Conservation (phyloP, 768 basidiomycete species). For the Boletus insuetus region DNA sequence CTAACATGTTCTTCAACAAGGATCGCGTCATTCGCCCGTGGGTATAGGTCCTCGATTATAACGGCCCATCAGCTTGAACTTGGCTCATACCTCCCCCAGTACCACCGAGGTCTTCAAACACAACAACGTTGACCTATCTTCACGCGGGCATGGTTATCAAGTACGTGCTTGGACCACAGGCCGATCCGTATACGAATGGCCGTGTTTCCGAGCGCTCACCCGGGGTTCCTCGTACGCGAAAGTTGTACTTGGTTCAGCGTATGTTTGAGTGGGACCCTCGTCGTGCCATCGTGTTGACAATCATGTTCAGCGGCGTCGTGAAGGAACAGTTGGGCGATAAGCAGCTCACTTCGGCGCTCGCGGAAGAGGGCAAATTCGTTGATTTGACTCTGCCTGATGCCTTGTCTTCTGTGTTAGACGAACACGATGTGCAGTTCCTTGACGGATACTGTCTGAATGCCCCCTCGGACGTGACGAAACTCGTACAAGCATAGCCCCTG, state of each 20-base stretch:
- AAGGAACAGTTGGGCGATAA: neutral
- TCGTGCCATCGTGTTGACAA: too few relatives aligned
- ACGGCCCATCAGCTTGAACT: too few relatives aligned
- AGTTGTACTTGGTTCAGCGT: neutral
- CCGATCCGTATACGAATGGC: constrained; percentile 8
- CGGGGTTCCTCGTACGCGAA: constrained; percentile 3
- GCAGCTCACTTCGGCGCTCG: neutral
- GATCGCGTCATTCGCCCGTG: too few relatives aligned
- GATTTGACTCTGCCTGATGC: constrained; percentile 2
- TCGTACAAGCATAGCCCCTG: neutral
- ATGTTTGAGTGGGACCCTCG: neutral
- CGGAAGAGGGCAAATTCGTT: neutral
- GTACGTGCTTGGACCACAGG: constrained; percentile 2
- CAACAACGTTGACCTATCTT: too few relatives aligned
- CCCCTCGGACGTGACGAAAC: too few relatives aligned
- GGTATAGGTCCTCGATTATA: too few relatives aligned
- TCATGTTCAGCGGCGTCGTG: neutral
- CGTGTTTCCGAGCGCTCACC: neutral
- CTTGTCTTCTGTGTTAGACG: neutral
- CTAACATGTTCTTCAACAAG: too few relatives aligned
- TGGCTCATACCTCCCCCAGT: too few relatives aligned
- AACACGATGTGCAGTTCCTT: neutral
- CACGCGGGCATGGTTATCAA: constrained; percentile 6
- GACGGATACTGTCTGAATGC: too few relatives aligned
- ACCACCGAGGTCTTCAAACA: too few relatives aligned